Evolutionary conservation across 139 green algal genomes (phyloP).

Genomic region (Mesostigma viride): DNA sequence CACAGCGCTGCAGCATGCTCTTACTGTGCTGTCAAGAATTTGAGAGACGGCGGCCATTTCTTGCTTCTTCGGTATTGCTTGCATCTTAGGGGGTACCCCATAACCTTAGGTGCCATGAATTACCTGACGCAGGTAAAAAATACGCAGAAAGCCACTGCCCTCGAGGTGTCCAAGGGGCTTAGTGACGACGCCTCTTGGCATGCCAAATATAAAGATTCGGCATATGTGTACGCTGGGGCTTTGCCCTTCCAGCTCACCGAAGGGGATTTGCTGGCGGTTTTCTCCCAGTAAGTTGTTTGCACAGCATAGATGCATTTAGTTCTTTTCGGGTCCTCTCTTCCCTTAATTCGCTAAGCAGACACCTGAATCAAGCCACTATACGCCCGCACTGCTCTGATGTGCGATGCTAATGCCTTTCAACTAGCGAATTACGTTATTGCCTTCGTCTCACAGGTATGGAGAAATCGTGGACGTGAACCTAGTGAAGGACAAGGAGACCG

Average conservation of each 20-base stretch:
- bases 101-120: slow-evolving; percentile 60
- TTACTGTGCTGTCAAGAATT: no score
- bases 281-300: slow-evolving; percentile 37
- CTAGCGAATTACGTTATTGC: not conserved
- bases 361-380: not conserved
- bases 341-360: not conserved
- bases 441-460: slow-evolving; percentile 64
- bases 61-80: no score
- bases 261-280: slow-evolving; percentile 89
- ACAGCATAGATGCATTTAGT: not conserved
- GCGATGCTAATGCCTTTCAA: not conserved
- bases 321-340: not conserved
- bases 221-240: slow-evolving; percentile 79
- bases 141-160: slow-evolving; percentile 62
- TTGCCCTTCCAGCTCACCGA: slow-evolving; percentile 80
- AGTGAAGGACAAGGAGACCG: slow-evolving; percentile 48
- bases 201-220: slow-evolving; percentile 75
- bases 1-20: no score
- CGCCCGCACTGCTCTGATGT: not conserved
- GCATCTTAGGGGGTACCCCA: no score
- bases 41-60: no score
- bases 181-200: slow-evolving; percentile 84
- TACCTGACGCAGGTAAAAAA: slow-evolving; percentile 91
- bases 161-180: slow-evolving; percentile 63
- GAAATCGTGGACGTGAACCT: slow-evolving; percentile 93